Evolutionary conservation across 2,329 filamentous ascomycete species (phyloP).

Genomic region (Pestalotiopsis sp.): DNA sequence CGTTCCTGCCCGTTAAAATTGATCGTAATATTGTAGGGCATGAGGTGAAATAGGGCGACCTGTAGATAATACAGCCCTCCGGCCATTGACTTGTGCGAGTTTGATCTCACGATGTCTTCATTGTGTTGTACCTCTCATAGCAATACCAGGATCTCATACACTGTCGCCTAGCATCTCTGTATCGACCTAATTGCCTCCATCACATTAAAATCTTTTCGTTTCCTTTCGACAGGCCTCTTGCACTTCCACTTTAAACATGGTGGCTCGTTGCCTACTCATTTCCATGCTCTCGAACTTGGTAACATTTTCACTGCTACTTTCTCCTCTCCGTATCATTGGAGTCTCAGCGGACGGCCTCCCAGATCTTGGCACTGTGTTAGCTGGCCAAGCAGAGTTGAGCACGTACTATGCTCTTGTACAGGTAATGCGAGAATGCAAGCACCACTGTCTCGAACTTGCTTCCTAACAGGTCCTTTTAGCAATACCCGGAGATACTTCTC

Average conservation of each 20-base stretch:
- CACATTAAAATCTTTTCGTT: too few relatives aligned
- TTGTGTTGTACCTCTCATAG: neutral
- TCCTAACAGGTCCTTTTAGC: constrained; percentile 28
- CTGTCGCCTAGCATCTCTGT: too few relatives aligned
- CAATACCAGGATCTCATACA: too few relatives aligned
- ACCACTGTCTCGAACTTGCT: neutral
- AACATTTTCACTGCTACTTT: neutral
- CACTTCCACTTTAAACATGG: neutral
- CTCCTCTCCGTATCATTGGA: neutral
- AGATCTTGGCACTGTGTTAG: constrained; percentile 42
- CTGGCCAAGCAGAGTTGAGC: constrained; percentile 40
- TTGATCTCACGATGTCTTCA: neutral
- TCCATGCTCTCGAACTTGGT: neutral
- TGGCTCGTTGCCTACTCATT: neutral
- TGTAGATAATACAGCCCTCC: neutral
- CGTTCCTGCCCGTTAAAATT: neutral
- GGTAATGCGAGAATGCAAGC: constrained; percentile 24
- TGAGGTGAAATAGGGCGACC: neutral
- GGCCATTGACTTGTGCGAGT: neutral
- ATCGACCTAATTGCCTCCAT: too few relatives aligned
- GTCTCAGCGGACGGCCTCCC: constrained; percentile 15
- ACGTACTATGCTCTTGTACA: constrained; percentile 46
- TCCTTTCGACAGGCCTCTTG: too few relatives aligned
- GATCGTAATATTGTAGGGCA: neutral
- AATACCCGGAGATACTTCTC: constrained; percentile 47